phyloP scores from a whole-genome alignment of 495 filamentous ascomycete genomes.

The Neurospora terricola region DNA sequence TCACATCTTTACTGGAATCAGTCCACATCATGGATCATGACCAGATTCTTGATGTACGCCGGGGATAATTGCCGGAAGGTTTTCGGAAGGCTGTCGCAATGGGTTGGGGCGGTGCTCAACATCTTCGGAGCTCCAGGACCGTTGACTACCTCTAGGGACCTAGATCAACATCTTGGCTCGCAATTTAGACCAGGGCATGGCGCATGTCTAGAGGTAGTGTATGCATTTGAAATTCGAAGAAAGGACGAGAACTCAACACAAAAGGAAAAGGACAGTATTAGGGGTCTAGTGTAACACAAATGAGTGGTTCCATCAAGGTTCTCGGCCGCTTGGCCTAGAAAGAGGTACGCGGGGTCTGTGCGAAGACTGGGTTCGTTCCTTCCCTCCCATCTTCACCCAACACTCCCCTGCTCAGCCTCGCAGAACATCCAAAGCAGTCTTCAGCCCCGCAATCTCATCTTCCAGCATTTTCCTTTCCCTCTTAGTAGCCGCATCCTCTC shows the following conservation, averaged over 20 bases:
- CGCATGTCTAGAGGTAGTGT: background rate
- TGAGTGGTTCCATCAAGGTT: background rate
- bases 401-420: background rate
- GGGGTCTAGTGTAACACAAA: background rate
- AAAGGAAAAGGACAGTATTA: too few relatives aligned
- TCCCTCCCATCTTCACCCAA: background rate
- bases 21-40: background rate
- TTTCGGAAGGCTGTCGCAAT: background rate
- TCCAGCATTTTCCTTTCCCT: conserved; percentile 14
- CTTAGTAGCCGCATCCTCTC: conserved; percentile 18
- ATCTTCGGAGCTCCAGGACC: background rate
- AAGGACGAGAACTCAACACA: too few relatives aligned
- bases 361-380: background rate
- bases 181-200: background rate
- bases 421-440: conserved; percentile 17
- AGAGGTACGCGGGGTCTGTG: background rate
- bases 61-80: background rate
- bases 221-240: too few relatives aligned
- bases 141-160: background rate
- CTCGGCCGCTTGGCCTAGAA: background rate
- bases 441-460: conserved; percentile 17
- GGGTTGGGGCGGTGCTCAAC: background rate
- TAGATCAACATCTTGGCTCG: too few relatives aligned
- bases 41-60: background rate
- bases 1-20: background rate